Evolutionary conservation across 257 asterid species (phyloP).

Genomic region (Primulina huaijiensis): DNA sequence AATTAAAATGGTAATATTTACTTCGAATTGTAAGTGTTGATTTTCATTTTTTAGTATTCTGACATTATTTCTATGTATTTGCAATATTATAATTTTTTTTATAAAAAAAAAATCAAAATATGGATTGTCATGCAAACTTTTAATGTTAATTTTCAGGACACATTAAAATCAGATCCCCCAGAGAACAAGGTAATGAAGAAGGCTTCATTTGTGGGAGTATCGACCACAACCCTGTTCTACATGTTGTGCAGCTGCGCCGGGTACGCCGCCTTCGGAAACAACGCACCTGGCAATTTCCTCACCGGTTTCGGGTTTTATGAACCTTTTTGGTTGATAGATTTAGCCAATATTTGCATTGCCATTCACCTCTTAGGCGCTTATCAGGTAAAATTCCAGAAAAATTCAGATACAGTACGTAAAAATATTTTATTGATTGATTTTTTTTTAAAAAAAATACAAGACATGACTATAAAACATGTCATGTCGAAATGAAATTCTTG

Average conservation of each 20-base stretch:
- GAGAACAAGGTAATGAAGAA: constrained; percentile 57
- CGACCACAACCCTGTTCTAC: constrained; percentile 49
- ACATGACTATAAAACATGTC: background rate
- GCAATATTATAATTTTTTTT: background rate
- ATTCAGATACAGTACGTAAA: background rate
- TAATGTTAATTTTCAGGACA: constrained; percentile 35
- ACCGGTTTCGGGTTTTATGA: constrained; percentile 65
- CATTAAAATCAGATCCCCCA: constrained; percentile 42
- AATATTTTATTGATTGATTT: no score
- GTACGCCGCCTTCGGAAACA: constrained; percentile 57
- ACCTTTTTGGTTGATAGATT: constrained; percentile 59
- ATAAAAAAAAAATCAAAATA: no score
- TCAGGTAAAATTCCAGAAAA: constrained; percentile 34
- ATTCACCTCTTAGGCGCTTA: constrained; percentile 61
- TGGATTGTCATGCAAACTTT: background rate
- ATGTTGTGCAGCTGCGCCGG: constrained; percentile 47
- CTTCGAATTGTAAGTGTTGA: no score
- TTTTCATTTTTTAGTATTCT: no score
- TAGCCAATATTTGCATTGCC: constrained; percentile 58
- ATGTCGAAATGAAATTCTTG: constrained; percentile 18
- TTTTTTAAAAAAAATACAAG: no score
- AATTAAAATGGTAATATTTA: no score
- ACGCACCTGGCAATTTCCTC: constrained; percentile 61
- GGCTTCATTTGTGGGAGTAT: constrained; percentile 44
- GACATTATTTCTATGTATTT: no score